Base-by-base conservation (phyloP, 257 asterid genomes). In the Haberlea rhodopensis region DNA sequence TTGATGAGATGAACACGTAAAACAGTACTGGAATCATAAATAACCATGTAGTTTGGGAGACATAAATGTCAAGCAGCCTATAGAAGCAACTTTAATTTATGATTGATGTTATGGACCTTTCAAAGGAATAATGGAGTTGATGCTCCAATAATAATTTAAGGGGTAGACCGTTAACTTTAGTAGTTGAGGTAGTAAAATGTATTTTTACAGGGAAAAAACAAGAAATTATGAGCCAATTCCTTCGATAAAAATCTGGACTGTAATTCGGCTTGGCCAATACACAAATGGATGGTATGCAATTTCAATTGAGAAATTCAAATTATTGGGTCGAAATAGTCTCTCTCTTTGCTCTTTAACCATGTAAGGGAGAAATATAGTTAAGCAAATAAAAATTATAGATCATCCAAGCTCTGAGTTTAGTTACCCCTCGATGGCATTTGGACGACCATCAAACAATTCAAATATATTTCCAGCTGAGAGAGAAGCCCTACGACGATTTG, bases 401-500 rank as follows among this genome's bases (percentile, higher is more conserved):
- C 63, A 57, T 45, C 59, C 26, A 68, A 40, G 73, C 75, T 54
- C 26, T 37, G 65, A 70, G 68, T 57, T 63, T 66, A 73, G 70
- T 75, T 84, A 94, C 99, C 97, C 72, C 49, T 94, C 95, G 64
- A 45, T 32, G 61, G 82, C 60, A 75, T 65, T 82, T 71, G 87
- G 68, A 54, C 86, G 96, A 61, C 87, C 82, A 74, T 90, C 99
- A 79, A 84, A 73, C 81, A 94, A 66, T 67, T 94, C 99, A 60
- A 73, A 79, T 79, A 80, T 75, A 83, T 86, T 94, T 76, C 99
- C 99, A 79, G 91, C 96, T 13, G 99, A 94, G 73, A 94, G 94
- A 67, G 97, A 87, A 76, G 99, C 97, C 75, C 99, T 94, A 67
- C 95, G 84, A 37, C 99, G 95, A 75, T 94, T 94, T 75, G 99